Evolutionary conservation across 2,329 filamentous ascomycete genomes (phyloP), one percentile per base, ranked within the genome.

Genomic region (Claviceps cyperi): DNA sequence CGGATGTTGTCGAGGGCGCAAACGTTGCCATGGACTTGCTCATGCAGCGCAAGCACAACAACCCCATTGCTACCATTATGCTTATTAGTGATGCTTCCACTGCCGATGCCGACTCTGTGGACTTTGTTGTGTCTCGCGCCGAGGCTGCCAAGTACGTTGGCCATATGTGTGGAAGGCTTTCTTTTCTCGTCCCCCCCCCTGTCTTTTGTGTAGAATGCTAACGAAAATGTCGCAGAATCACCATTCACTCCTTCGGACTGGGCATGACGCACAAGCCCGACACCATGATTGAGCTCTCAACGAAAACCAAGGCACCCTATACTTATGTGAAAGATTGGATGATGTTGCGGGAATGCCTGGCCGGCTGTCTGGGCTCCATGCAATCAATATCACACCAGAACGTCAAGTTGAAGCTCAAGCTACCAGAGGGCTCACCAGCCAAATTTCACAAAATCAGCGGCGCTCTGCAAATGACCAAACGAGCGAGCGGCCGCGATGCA

Each of bases 271-370:
- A 98, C 68, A 97, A 97, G 68, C 92, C 92, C 5, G 92, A 98
- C 63, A 96, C 90, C 1, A 94, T 98, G 89, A 95, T 98, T 55
- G 91, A 97, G 67, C 73, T 98, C 13, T 97, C 92, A 0, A 92
- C 86, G 6, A 79, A 89, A 53, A 98, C 92, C 3, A 98, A 97
- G 69, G 92, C 90, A 4, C 94, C 89, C 1, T 98, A 97, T 62
- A 94, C 89, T 1, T 98, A 97, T 60, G 90, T 98, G 58, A 98
- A 97, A 69, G 92, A 98, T 66, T 98, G 92, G 92, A 97, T 97
- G 91, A 98, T 97, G 91, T 77, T 98, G 37, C 84, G 92, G 28
- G 92, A 98, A 66, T 97, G 92, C 64, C 76, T 96, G 43, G 92
- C 90, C 22, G 92, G 92, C 43, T 97, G 91, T 60, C 72, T 98